A percentile compares a stretch with the other conserved stretches of the same genome.
Conservation (phyloP, 2,329 filamentous ascomycete genomes). For the Pestalotiopsis sp. region DNA sequence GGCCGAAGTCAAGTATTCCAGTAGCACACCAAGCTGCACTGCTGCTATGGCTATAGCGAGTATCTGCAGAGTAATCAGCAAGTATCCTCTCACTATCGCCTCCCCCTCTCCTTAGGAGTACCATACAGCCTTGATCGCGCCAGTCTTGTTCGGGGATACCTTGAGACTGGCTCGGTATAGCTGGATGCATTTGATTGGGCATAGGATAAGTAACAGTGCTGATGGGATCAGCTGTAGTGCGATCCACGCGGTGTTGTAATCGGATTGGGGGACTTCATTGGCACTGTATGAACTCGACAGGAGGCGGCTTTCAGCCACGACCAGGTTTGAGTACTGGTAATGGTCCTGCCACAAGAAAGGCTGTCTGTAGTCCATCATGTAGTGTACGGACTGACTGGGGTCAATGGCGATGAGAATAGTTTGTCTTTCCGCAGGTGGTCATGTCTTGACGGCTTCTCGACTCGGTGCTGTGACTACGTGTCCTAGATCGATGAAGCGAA, state of each 20-base stretch:
- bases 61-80: not conserved
- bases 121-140: not conserved
- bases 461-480: no score
- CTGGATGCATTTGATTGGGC: not conserved
- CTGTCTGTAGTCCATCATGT: not conserved
- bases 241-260: not conserved
- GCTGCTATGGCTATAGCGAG: not conserved
- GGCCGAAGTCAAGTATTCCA: not conserved
- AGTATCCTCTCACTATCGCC: not conserved
- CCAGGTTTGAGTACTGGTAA: not conserved
- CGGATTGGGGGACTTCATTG: not conserved
- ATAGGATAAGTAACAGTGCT: not conserved
- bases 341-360: not conserved
- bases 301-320: not conserved
- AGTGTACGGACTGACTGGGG: no score
- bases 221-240: not conserved
- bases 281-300: not conserved
- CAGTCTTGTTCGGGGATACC: not conserved
- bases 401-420: no score
- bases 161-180: slow-evolving; percentile 1
- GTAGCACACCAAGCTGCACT: not conserved
- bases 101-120: not conserved
- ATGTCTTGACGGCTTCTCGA: no score
- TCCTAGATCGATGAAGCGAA: no score
- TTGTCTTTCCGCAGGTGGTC: no score